Conservation (phyloP, 1,139 yeast genomes). For the Tardiomyces blankii region DNA sequence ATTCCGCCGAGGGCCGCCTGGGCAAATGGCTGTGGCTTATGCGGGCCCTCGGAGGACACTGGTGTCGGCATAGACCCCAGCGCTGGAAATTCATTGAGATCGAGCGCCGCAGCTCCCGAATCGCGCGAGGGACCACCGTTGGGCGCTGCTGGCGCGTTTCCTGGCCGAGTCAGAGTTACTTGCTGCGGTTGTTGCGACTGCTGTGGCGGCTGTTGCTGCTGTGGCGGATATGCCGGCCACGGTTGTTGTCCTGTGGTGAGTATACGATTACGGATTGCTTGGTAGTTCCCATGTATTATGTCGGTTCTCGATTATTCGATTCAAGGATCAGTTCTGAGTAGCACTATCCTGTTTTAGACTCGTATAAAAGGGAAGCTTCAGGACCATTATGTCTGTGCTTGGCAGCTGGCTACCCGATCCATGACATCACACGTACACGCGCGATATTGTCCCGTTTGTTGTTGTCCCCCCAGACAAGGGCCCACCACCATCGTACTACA, state of each 20-base stretch:
- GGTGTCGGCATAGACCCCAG: slow-evolving; percentile 9
- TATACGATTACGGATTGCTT: too few relatives aligned
- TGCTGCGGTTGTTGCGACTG: slow-evolving; percentile 3
- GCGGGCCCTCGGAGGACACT: slow-evolving; percentile 10
- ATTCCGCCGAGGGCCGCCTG: slow-evolving; percentile 6
- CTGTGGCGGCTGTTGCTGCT: slow-evolving; percentile 3
- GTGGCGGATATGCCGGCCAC: slow-evolving; percentile 5
- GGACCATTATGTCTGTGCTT: too few relatives aligned
- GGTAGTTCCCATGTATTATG: too few relatives aligned
- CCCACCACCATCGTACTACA: too few relatives aligned
- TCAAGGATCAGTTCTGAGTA: too few relatives aligned
- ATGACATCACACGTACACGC: too few relatives aligned
- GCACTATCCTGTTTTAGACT: too few relatives aligned
- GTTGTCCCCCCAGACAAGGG: too few relatives aligned
- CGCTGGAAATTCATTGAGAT: slow-evolving; percentile 21
- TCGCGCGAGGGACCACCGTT: background rate
- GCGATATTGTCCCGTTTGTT: too few relatives aligned
- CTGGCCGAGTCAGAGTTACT: background rate
- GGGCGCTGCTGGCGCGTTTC: background rate
- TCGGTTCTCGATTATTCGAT: too few relatives aligned
- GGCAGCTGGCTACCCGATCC: too few relatives aligned
- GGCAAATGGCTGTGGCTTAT: slow-evolving; percentile 6
- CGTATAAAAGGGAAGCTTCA: too few relatives aligned
- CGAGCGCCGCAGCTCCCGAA: slow-evolving; percentile 10
- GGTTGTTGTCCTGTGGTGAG: background rate